A percentile compares a stretch with the other conserved stretches of the same genome.
phyloP scores from a whole-genome alignment of 148 eudicot genomes.

The Persicaria tinctoria region DNA sequence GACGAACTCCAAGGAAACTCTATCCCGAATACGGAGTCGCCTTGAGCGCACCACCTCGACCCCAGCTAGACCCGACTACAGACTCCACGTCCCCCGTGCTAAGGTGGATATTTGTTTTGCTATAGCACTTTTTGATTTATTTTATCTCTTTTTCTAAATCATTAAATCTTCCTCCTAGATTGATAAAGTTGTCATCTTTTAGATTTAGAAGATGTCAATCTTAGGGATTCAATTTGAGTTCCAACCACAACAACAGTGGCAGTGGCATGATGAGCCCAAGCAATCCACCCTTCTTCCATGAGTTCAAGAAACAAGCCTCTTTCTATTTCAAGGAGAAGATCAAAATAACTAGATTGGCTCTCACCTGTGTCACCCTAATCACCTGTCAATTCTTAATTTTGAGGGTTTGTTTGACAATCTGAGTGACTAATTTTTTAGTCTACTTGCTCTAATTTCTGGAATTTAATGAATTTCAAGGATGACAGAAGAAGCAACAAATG shows the following conservation, averaged over 20 bases:
- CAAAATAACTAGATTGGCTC: conserved; percentile 85
- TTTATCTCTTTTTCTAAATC: background rate
- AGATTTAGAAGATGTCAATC: conserved; percentile 35
- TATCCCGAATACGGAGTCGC: too few species aligned
- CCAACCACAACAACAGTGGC: background rate
- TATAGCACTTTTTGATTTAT: conserved; percentile 8
- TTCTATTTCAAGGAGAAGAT: conserved; percentile 91
- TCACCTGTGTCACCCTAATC: conserved; percentile 89
- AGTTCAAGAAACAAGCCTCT: conserved; percentile 87
- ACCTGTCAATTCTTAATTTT: conserved; percentile 39
- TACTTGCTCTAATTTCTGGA: background rate
- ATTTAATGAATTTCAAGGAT: conserved; percentile 29
- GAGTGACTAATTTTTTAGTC: background rate
- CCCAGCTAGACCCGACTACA: too few species aligned
- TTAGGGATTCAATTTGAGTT: conserved; percentile 27
- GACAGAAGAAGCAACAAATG: conserved; percentile 88
- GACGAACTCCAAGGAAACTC: too few species aligned
- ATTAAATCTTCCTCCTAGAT: background rate
- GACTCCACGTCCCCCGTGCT: too few species aligned
- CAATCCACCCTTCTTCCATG: conserved; percentile 37
- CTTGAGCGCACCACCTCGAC: too few species aligned
- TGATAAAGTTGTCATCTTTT: background rate
- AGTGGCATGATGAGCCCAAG: background rate
- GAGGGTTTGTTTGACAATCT: too few species aligned
- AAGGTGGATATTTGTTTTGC: background rate